Percentiles rank a stretch among this genome's conserved stretches.
These are phyloP conservation scores for Paspalum vaginatum DNA, from an alignment of 176 grass and related monocot species.

Conservation along the genomic window DNA sequence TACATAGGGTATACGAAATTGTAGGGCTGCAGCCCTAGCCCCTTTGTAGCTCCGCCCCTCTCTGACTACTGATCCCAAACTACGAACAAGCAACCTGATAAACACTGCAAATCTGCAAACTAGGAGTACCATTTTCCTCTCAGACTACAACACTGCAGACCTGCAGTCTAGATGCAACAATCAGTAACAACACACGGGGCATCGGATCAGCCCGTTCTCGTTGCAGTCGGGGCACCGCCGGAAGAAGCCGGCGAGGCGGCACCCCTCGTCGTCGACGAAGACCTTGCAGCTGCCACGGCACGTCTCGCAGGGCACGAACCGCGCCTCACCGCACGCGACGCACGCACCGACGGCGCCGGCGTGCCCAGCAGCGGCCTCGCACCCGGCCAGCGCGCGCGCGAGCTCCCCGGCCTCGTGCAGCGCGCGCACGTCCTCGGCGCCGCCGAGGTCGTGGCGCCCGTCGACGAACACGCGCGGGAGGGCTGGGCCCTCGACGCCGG, in stretches of 20 bases:
- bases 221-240: conserved; percentile 72
- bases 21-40: no score
- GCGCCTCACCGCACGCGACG: conserved; percentile 57
- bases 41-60: no score
- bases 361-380: conserved; percentile 27
- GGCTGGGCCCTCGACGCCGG: neutral
- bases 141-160: neutral
- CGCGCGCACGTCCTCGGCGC: conserved; percentile 57
- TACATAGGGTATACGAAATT: no score
- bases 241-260: conserved; percentile 40
- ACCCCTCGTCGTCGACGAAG: conserved; percentile 42
- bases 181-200: conserved; percentile 68
- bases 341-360: conserved; percentile 9
- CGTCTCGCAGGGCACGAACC: conserved; percentile 63
- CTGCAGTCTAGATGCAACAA: neutral
- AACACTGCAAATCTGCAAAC: neutral
- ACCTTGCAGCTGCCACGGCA: conserved; percentile 86
- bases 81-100: neutral
- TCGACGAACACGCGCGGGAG: conserved; percentile 69
- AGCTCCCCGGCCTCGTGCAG: conserved; percentile 75
- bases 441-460: conserved; percentile 49
- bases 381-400: conserved; percentile 40
- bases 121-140: neutral
- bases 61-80: neutral
- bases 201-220: conserved; percentile 90